Evolutionary conservation across 148 eudicot genomes (phyloP).

Genomic region (Spergularia marina): DNA sequence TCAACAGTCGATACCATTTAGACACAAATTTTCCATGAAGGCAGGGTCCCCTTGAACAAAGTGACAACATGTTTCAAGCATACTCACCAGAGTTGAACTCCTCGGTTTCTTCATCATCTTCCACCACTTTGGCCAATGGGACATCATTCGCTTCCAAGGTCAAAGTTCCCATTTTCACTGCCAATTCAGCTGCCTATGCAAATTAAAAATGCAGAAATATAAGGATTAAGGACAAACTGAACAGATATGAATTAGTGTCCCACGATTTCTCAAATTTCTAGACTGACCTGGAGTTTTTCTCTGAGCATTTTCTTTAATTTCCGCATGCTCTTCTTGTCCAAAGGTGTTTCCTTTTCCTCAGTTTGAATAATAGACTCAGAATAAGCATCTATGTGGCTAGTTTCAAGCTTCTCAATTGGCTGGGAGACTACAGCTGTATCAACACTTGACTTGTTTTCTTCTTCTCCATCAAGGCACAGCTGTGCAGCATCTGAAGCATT

Average conservation of each 20-base stretch:
- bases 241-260: background rate
- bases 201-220: background rate
- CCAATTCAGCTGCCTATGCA: conserved; percentile 10
- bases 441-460: background rate
- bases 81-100: background rate
- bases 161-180: conserved; percentile 21
- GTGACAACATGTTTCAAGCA: background rate
- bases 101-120: background rate
- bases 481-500: background rate
- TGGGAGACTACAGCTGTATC: background rate
- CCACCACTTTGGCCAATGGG: conserved; percentile 12
- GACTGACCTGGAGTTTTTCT: conserved; percentile 26
- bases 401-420: conserved; percentile 8
- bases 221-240: background rate
- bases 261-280: background rate
- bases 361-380: conserved; percentile 11
- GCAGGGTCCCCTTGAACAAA: background rate
- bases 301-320: conserved; percentile 24
- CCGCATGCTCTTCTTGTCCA: conserved; percentile 21
- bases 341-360: conserved; percentile 14
- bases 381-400: background rate
- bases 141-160: conserved; percentile 22
- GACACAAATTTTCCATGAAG: background rate
- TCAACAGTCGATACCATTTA: background rate
- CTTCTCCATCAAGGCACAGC: background rate